Evolutionary conservation across 2,329 filamentous ascomycete genomes (phyloP), one percentile per base, ranked within the genome.

Genomic region (Calonectria montana): DNA sequence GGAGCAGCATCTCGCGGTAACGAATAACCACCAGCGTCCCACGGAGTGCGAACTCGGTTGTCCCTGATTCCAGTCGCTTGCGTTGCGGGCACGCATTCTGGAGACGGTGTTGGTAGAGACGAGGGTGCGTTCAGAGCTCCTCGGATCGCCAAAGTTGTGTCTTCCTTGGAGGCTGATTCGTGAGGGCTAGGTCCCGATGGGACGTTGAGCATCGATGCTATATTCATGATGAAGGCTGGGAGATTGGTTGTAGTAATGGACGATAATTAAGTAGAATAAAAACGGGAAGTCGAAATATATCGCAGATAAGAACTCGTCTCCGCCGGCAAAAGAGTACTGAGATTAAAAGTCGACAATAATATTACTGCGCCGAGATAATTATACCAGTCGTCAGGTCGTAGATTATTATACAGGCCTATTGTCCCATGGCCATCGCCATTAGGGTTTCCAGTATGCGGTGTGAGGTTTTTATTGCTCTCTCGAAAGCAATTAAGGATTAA

Each of bases 11-110:
- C 81, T 50, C 85, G 78, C 5, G 87, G 85, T 25, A 89, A 81
- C 27, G 85, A 86, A 73, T 87, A 89, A 48, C 87, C 87, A 39
- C 84, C 85, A 21, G 85, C 87, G 71, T 88, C 86, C 88, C 88
- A 90, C 65, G 87, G 87, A 45, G 82, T 88, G 67, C 87, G 85
- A 35, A 72, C 74, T 74, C 73, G 78, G 23, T 65, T 74, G 37
- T 78, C 73, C 29, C 69, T 76, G 23, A 69, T 50, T 53, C 77
- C 75, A 72, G 69, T 74, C 29, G 76, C 71, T 35, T 76, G 71
- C 25, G 74, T 75, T n/a, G 76, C 76, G 13, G 77, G 77, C 39
- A 72, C 72, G 37, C 75, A 77, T 37, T 84, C 83, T 9, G 81
- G 81, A 12, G 81, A 83, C 13, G 83, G 83, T 5, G 82, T 83